phyloP scores from a whole-genome alignment of 1,284 basidiomycete genomes.

The Calocybe gambosa region DNA sequence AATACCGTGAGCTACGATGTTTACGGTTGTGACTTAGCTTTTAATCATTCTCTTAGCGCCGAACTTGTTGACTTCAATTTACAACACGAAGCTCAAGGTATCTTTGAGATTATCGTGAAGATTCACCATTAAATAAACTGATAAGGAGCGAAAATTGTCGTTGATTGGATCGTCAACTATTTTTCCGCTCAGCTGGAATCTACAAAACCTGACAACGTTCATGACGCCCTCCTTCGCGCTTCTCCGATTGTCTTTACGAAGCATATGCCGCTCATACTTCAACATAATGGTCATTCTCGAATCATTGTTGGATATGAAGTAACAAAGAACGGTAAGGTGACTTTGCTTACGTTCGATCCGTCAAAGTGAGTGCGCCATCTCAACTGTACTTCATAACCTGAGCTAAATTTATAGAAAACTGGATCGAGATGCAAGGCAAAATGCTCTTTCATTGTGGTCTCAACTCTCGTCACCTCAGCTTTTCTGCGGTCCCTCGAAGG shows the following conservation, averaged over 20 bases:
- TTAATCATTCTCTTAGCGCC: constrained; percentile 32
- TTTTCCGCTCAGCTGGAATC: constrained; percentile 39
- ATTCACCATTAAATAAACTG: constrained; percentile 1
- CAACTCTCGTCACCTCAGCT: neutral
- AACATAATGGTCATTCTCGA: constrained; percentile 80
- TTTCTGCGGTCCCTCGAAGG: neutral
- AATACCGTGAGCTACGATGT: constrained; percentile 57
- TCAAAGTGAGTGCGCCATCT: constrained; percentile 43
- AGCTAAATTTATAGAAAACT: constrained; percentile 8
- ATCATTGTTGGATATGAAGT: constrained; percentile 80
- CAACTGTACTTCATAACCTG: neutral
- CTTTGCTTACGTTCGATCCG: constrained; percentile 75
- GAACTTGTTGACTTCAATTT: constrained; percentile 60
- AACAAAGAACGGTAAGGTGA: constrained; percentile 47
- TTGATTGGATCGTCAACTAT: constrained; percentile 64
- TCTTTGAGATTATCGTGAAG: neutral
- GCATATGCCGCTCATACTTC: constrained; percentile 74
- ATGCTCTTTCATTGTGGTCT: constrained; percentile 5
- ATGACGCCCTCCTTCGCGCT: constrained; percentile 41
- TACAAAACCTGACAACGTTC: constrained; percentile 29
- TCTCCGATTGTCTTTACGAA: constrained; percentile 50
- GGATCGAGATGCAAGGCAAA: constrained; percentile 3
- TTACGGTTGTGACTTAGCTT: neutral
- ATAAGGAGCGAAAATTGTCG: constrained; percentile 36
- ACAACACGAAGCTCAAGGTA: constrained; percentile 34